Base-by-base conservation (phyloP, 805 yeast genomes). In the Candida jianshihensis region DNA sequence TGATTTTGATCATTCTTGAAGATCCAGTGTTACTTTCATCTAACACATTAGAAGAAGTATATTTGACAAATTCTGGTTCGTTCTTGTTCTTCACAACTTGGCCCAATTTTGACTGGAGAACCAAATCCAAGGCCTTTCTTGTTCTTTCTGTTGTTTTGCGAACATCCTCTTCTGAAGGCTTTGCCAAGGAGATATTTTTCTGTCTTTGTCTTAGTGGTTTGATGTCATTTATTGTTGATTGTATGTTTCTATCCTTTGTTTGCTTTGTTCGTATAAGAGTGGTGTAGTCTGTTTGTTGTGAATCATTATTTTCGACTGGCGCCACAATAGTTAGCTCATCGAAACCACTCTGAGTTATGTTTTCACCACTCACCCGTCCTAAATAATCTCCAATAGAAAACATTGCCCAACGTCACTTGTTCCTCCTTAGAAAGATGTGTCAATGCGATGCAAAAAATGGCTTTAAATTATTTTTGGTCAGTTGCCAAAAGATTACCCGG, bases 1-100 rank as follows among this genome's bases (percentile, higher is more conserved):
- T 76, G 30, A 89, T 75, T 48, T 78, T 78, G 19, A 88, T 70
- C 4, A 70, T 61, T 38, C 85, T 59, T 40, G 64, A 64, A 30
- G 51, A 53, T 12, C 50, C 50, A 5, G 48, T 36, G 15, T 14
- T 26, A 5, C 51, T 44, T 14, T 54, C 59, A 9, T 61, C 54
- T 19, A 63, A 44, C 15, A 60, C 51, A 31, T 62, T 60, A 6
- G 67, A 49, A 2, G 72, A 71, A 2, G 68, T 67, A 49, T 66
- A 73, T 30, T 66, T 60, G 24, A 70, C 59, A 46, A 60, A 73
- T 3, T 70, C 63, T 1, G 78, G 64, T 63, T 6, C 49, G 44
- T 30, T 62, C 59, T 2, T 44, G 41, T 12, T 54, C 42, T 1
- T 51, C 47, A 5, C 37, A 40, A 12, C 48, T 27, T 56, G 61